Percentiles rank a stretch among this genome's conserved stretches.
phyloP scores from a whole-genome alignment of 139 green algal species.

The Spirogloea muscicola region DNA sequence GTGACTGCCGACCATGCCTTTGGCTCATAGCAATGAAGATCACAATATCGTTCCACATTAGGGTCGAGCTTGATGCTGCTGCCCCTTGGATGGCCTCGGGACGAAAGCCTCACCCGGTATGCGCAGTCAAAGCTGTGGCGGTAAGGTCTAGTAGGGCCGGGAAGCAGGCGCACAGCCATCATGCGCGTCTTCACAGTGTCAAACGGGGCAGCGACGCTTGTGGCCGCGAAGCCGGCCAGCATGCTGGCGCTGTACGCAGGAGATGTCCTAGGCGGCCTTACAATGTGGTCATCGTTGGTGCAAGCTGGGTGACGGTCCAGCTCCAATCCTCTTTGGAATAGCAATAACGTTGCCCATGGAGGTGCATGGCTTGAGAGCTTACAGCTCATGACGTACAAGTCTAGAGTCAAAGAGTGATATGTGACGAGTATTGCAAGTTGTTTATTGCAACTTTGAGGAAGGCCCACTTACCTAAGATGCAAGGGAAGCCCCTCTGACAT shows the following conservation, averaged over 20 bases:
- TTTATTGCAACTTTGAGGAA: too few species aligned
- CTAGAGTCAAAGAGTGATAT: too few species aligned
- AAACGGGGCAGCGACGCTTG: background rate
- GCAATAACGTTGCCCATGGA: too few species aligned
- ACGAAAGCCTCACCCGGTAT: background rate
- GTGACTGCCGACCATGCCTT: background rate
- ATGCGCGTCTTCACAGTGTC: constrained; percentile 4
- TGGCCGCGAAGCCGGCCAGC: background rate
- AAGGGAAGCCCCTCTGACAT: background rate
- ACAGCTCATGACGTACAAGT: too few species aligned
- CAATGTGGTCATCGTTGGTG: too few species aligned
- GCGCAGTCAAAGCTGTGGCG: background rate
- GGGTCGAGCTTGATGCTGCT: too few species aligned
- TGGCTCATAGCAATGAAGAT: background rate
- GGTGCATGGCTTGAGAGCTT: too few species aligned
- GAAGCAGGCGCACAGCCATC: background rate
- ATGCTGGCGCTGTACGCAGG: constrained; percentile 17
- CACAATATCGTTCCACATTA: background rate
- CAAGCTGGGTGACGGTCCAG: too few species aligned
- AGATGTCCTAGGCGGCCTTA: too few species aligned
- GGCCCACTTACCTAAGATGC: background rate
- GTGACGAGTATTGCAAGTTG: too few species aligned
- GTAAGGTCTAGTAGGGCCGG: background rate
- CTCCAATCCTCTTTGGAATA: too few species aligned
- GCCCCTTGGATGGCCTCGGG: background rate